These are phyloP conservation scores for Penicillium oxalicum DNA, from an alignment of 2,329 filamentous ascomycete genomes.

Conservation along the genomic window DNA sequence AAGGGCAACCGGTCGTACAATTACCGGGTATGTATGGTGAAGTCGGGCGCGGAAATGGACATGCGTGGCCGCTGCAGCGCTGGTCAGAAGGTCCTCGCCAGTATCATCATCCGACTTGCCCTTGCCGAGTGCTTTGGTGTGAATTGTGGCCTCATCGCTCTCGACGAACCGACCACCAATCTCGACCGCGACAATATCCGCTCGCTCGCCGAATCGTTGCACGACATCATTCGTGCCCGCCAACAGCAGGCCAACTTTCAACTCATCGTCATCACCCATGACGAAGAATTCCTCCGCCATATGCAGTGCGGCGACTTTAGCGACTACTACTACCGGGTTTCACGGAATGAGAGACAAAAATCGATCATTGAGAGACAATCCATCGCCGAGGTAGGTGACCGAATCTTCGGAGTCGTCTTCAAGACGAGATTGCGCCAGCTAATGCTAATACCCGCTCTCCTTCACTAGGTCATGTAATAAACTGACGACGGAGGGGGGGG, in stretches of 20 bases:
- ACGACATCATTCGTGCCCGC: conserved; percentile 78
- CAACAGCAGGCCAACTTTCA: conserved; percentile 91
- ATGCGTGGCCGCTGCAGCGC: conserved; percentile 97
- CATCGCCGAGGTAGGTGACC: conserved; percentile 43
- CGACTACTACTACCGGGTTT: conserved; percentile 85
- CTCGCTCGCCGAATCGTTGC: conserved; percentile 74
- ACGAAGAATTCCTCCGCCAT: conserved; percentile 87
- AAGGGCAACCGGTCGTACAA: conserved; percentile 82
- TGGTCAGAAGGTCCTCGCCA: conserved; percentile 91
- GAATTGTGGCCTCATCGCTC: conserved; percentile 90
- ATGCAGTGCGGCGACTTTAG: conserved; percentile 94
- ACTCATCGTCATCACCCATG: conserved; percentile 96
- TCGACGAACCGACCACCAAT: conserved; percentile 97
- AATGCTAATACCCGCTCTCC: conserved; percentile 5
- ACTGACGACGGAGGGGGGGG: too few relatives aligned
- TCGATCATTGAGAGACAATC: conserved; percentile 69
- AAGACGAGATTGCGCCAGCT: not conserved
- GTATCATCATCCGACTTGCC: conserved; percentile 94
- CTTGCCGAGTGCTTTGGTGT: conserved; percentile 94
- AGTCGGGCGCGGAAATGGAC: conserved; percentile 96
- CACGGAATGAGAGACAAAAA: conserved; percentile 76
- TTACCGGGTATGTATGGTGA: conserved; percentile 96
- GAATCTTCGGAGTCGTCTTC: too few relatives aligned
- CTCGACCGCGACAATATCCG: conserved; percentile 93
- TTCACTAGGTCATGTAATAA: conserved; percentile 16